These are phyloP conservation scores for Lactarius deliciosus DNA, from an alignment of 768 basidiomycete genomes.

Conservation along the genomic window DNA sequence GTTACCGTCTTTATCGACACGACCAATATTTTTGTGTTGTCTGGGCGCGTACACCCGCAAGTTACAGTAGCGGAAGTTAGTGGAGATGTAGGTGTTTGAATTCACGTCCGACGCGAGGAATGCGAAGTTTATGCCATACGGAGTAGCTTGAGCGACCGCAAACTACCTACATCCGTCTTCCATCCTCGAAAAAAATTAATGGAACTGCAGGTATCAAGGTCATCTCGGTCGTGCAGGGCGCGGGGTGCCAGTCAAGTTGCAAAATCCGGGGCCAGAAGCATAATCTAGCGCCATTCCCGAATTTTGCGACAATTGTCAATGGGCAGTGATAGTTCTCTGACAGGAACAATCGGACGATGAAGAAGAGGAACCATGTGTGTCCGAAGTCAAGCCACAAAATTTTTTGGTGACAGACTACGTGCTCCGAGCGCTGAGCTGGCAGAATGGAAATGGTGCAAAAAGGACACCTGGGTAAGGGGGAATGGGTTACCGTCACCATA, in stretches of 20 bases:
- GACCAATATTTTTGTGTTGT: not conserved
- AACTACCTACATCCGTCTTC: not conserved
- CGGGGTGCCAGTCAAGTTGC: not conserved
- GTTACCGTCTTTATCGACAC: not conserved
- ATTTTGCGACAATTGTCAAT: too few species aligned
- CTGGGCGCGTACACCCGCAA: not conserved
- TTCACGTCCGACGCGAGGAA: not conserved
- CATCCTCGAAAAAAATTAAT: not conserved
- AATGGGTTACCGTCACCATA: not conserved
- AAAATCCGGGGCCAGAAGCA: too few species aligned
- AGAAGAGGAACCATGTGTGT: not conserved
- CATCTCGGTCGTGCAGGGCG: not conserved
- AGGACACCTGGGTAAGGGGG: not conserved
- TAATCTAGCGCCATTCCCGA: too few species aligned
- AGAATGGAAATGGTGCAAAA: too few species aligned
- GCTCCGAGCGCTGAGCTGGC: not conserved
- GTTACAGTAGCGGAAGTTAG: too few species aligned
- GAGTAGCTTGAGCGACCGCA: not conserved
- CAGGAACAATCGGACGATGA: not conserved
- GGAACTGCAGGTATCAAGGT: not conserved
- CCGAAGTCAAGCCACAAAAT: not conserved
- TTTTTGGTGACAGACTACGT: not conserved
- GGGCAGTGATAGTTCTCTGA: not conserved
- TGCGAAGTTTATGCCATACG: not conserved
- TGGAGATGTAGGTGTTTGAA: not conserved